Evolutionary conservation across 164 flowering plant genomes (phyloP), one percentile per base, ranked within the genome.

Genomic region (Protea cynaroides): DNA sequence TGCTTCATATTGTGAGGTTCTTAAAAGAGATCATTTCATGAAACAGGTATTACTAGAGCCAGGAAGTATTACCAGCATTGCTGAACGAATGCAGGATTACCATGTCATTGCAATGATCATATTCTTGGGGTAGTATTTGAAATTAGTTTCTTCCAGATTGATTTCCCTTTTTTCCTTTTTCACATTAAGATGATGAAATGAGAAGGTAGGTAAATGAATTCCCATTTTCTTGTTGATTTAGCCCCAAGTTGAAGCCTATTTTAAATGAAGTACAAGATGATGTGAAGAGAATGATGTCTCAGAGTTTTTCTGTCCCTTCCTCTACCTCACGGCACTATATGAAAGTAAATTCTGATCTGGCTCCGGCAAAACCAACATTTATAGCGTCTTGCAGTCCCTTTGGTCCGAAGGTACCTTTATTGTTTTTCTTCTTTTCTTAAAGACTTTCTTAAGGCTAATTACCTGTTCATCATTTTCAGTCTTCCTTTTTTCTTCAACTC

Each of bases 91-190:
- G 96, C 83, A 85, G 64, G 89, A 75, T 50, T 94, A 94, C 76
- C 93, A 86, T 79, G 96, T 86, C 29, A 74, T 84, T 61, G 99
- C 94, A 56, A 94, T 91, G 99, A 72, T 94, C 53, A 73, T 94
- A 61, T 74, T 94, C 50, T 58, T 85, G 65, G 98, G 98, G 98
- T 89, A 77, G 25, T 54, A 62, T 36, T 13, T 34, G 49, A 56
- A 8, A 22, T 38, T 23, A 14, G 29, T 40, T 25, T 49, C 58
- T 62, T 38, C 9, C 29, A 13, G 7, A 22, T 18, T 54, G 24
- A n/a, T 25, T 63, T 51, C 12, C 12, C 21, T 29, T 2, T 59
- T 1, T 17, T 50, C 53, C 8, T 10, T 52, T 68, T 14, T 29
- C 5, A 25, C 18, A 21, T 59, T 13, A 25, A 55, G 46, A 18